Conservation (phyloP, 2,329 filamentous ascomycete genomes). For the Hysterium pulicare region DNA sequence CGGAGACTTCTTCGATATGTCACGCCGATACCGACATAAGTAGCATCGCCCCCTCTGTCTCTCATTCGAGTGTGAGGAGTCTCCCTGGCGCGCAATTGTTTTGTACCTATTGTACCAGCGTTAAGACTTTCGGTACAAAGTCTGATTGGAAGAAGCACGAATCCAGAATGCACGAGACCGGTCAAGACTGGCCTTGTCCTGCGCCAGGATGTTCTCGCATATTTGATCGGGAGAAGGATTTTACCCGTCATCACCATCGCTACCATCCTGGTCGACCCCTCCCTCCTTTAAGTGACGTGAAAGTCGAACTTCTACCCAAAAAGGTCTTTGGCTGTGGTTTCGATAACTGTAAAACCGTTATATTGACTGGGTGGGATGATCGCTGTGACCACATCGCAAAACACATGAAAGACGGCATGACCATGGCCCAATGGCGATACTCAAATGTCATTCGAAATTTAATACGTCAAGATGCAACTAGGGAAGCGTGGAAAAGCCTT, state of each 20-base stretch:
- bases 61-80: slow-evolving; percentile 18
- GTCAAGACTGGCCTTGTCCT: slow-evolving; percentile 36
- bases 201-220: slow-evolving; percentile 33
- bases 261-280: slow-evolving; percentile 35
- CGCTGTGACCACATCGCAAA: slow-evolving; percentile 38
- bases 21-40: slow-evolving; percentile 31
- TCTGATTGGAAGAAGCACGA: slow-evolving; percentile 41
- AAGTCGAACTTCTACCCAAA: slow-evolving; percentile 29
- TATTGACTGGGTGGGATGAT: slow-evolving; percentile 35
- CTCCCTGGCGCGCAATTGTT: slow-evolving; percentile 33
- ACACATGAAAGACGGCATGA: slow-evolving; percentile 37
- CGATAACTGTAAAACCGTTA: slow-evolving; percentile 38
- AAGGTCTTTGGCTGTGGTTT: slow-evolving; percentile 38
- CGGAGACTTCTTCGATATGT: slow-evolving; percentile 23
- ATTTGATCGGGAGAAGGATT: slow-evolving; percentile 37
- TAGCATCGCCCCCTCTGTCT: slow-evolving; percentile 21
- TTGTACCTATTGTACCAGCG: slow-evolving; percentile 34
- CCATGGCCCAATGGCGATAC: slow-evolving; percentile 36
- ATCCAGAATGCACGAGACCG: slow-evolving; percentile 39
- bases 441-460: slow-evolving; percentile 37
- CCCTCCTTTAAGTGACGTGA: slow-evolving; percentile 34
- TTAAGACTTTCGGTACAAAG: slow-evolving; percentile 38
- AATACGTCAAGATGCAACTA: slow-evolving; percentile 34
- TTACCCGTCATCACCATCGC: slow-evolving; percentile 35
- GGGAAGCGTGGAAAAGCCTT: slow-evolving; percentile 38